These are phyloP conservation scores for Cladophialophora psammophila DNA, from an alignment of 2,329 filamentous ascomycete species.

Conservation along the genomic window DNA sequence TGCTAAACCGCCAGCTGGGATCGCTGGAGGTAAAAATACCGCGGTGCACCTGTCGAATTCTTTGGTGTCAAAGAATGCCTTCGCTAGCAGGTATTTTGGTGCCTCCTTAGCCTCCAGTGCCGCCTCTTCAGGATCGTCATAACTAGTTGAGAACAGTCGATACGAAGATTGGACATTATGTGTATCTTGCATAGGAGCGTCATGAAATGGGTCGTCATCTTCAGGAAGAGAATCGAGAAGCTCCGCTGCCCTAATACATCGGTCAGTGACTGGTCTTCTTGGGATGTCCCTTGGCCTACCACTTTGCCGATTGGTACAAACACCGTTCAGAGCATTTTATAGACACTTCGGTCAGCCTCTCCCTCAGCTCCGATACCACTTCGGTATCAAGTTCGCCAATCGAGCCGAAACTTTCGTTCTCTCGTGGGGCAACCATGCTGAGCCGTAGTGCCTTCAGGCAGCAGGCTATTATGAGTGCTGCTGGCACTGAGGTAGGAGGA, in stretches of 20 bases:
- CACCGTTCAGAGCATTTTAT: conserved; percentile 93
- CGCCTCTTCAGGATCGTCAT: conserved; percentile 74
- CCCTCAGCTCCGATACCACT: conserved; percentile 37
- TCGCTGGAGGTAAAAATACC: conserved; percentile 82
- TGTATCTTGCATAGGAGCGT: conserved; percentile 64
- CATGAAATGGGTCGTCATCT: conserved; percentile 63
- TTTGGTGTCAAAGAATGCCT: conserved; percentile 92
- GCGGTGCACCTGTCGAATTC: conserved; percentile 94
- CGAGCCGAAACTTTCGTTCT: conserved; percentile 36
- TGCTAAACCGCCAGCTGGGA: conserved; percentile 71
- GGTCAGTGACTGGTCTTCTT: conserved; percentile 36
- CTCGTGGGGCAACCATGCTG: conserved; percentile 25
- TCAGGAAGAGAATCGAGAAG: conserved; percentile 78
- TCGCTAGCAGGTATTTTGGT: conserved; percentile 85
- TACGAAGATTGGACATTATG: conserved; percentile 60
- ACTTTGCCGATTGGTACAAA: conserved; percentile 95
- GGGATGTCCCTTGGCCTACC: conserved; percentile 61
- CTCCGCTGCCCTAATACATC: conserved; percentile 81
- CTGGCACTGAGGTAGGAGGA: background rate
- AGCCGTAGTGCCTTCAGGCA: background rate
- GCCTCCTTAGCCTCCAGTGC: conserved; percentile 79
- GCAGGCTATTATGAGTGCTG: background rate
- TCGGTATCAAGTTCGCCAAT: conserved; percentile 33
- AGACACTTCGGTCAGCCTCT: conserved; percentile 62
- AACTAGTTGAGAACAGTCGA: conserved; percentile 58